Base-by-base conservation (phyloP, 2,329 filamentous ascomycete genomes). In the Penicillium sp. region DNA sequence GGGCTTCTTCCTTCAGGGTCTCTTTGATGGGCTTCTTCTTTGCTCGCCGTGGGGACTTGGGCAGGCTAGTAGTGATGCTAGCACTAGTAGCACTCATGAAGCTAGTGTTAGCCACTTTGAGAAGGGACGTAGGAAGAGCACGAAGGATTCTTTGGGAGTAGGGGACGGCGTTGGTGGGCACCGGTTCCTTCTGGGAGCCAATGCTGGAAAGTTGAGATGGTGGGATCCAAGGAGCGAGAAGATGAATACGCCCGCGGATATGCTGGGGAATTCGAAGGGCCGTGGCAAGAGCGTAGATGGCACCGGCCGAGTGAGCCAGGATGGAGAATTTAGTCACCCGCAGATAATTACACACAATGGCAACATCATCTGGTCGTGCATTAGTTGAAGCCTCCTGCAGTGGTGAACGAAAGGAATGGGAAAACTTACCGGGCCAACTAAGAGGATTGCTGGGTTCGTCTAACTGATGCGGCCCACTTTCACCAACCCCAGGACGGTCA, bases 311-410 rank as follows among this genome's bases (percentile, higher is more conserved):
- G 75, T 99, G 95, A 2, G 95, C 95, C 1, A 99, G 83, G 19
- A 99, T 90, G 6, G 94, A 98, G 73, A 99, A 99, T 66, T 96
- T 96, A 11, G 89, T 95, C 63, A 99, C 96, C 67, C 92, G 93
- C 46, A 99, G 83, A 14, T 90, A 83, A 70, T 96, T 91, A 74
- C 95, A 99, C 59, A 99, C 96, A 54, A 93, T 89, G 60, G 96
- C 90, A 14, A 99, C 92, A 75, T 99, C 95, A 67, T 89, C 87
- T 79, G 61, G 3, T 35, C 10, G 22, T 19, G 9, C 13, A 19
- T 60, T 43, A 60, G 41, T 31, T 10, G 14, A 31, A 27, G 4
- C 11, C 19, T 46, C 39, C 16, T n/a, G 35, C 6, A 18, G 22
- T 6, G n/a, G 14, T 24, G 18, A 7, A 35, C 6, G 4, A 37